Evolutionary conservation across 139 green algal genomes (phyloP), one percentile per base, ranked within the genome.

Genomic region (Mesostigma viride): DNA sequence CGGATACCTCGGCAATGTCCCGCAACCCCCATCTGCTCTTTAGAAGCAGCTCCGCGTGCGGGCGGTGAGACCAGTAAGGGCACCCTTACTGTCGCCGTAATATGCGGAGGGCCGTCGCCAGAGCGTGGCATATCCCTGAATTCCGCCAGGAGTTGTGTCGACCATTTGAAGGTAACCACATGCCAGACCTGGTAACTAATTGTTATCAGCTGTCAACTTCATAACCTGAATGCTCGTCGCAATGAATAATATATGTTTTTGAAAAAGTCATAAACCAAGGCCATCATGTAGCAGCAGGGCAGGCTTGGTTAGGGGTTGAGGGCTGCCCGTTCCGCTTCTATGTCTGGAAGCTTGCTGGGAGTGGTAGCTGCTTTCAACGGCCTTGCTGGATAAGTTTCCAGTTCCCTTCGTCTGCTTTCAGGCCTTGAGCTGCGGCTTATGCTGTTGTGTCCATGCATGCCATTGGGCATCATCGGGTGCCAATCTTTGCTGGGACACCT

Each of bases 61-160:
- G n/a, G n/a, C n/a, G n/a, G n/a, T n/a, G n/a, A n/a, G n/a, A n/a
- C n/a, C n/a, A n/a, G n/a, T n/a, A n/a, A n/a, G n/a, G n/a, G n/a
- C n/a, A n/a, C 34, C n/a, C 3, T 74, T 14, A 46, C 47, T 27
- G 77, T 84, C 1, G 78, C 61, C 8, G 62, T 84, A 11, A 72
- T 84, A 27, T 84, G 78, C 69, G 78, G 78, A 3, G 78, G 78
- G 28, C 73, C 78, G 34, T 75, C 67, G 1, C 53, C 30, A 4
- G 78, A 85, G 51, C 58, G 78, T 3, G 78, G 79, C 1, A 84
- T 84, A 31, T 85, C 78, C 3, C 78, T 84, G 20, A 83, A 85
- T 44, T 80, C 61, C 8, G 78, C 78, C 5, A 32, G 78, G 3
- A 71, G 63, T n/a, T 14, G 73, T 3, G 34, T 84, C 3, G 78